A percentile compares a stretch with the other conserved stretches of the same genome.
These are phyloP conservation scores for Nitzschia sp. DNA, from an alignment of 108 stramenopile species.

Conservation along the genomic window DNA sequence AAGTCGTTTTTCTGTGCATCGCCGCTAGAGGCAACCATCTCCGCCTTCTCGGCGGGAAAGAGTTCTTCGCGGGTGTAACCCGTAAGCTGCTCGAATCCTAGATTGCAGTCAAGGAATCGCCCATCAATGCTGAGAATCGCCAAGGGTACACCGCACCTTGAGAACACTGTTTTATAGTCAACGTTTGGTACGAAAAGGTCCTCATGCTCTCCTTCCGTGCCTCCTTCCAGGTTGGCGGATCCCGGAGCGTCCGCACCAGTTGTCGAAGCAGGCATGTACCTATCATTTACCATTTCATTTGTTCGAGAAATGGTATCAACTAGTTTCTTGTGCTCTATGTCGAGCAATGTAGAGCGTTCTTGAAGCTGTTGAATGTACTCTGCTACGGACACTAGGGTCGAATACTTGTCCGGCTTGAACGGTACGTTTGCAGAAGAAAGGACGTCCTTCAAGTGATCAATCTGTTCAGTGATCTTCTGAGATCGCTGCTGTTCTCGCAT, in stretches of 20 bases:
- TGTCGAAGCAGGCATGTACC: conserved; percentile 34
- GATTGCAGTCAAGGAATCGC: conserved; percentile 79
- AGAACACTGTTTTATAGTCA: conserved; percentile 74
- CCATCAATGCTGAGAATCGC: conserved; percentile 81
- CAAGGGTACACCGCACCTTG: conserved; percentile 57
- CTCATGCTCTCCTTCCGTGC: neutral
- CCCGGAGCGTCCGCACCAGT: conserved; percentile 6
- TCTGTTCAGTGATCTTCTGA: conserved; percentile 72
- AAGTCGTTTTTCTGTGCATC: neutral
- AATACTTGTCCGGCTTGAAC: conserved; percentile 79
- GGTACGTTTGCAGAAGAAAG: conserved; percentile 57
- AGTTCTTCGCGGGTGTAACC: conserved; percentile 48
- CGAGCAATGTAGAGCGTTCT: conserved; percentile 48
- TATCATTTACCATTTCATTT: conserved; percentile 47
- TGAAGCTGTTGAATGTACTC: conserved; percentile 78
- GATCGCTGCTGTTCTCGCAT: conserved; percentile 78
- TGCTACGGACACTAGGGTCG: conserved; percentile 68
- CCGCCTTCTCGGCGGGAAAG: conserved; percentile 11
- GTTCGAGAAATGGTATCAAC: conserved; percentile 64
- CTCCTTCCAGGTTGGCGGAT: neutral
- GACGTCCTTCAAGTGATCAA: conserved; percentile 59
- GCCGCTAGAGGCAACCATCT: neutral
- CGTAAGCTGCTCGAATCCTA: conserved; percentile 58
- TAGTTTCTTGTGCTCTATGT: conserved; percentile 74
- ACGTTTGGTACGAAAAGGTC: conserved; percentile 64